Evolutionary conservation across 306 rosid genomes (phyloP), one percentile per base, ranked within the genome.

Genomic region (Benincasa hispida): DNA sequence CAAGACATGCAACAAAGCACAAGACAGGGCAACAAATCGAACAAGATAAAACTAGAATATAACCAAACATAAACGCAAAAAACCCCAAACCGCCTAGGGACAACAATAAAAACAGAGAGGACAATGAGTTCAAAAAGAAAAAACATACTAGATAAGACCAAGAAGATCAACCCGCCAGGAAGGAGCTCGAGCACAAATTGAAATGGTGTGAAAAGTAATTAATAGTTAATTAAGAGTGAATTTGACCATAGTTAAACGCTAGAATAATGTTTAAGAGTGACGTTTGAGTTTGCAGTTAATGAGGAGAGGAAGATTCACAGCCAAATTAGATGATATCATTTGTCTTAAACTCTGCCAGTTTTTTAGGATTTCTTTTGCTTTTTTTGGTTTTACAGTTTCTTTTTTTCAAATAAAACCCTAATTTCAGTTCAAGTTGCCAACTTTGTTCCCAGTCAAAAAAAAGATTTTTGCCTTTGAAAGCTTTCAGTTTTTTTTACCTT

Each of bases 261-360:
- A 5, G 17, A 10, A 14, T 32, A 41, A 30, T 51, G 51, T n/a
- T 34, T 4, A 12, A 67, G 32, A 42, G 11, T 25, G 42, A 75
- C 73, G 69, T 51, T 51, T 77, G 10, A 19, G 50, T 32, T 51
- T 67, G 53, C 73, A 51, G 72, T 79, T 8, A 82, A 74, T 82
- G 70, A 3, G 42, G n/a, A 13, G n/a, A 39, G 70, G 12, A 10
- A 13, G 37, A 13, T 21, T 0, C 11, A 32, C 17, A 19, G 79
- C 77, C 51, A 34, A 79, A 6, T 56, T 69, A 69, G 68, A 65
- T 85, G 84, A 79, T 83, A 61, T 83, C 84, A 81, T 27, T 47
- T 39, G 34, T 69, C 77, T 19, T 66, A 77, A 79, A 81, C 78
- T 67, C 60, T 72, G 79, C 79, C 79, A 74, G 51, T 57, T 57